These are phyloP conservation scores for Suhomyces faveliae DNA, from an alignment of 805 yeast genomes.

Conservation along the genomic window DNA sequence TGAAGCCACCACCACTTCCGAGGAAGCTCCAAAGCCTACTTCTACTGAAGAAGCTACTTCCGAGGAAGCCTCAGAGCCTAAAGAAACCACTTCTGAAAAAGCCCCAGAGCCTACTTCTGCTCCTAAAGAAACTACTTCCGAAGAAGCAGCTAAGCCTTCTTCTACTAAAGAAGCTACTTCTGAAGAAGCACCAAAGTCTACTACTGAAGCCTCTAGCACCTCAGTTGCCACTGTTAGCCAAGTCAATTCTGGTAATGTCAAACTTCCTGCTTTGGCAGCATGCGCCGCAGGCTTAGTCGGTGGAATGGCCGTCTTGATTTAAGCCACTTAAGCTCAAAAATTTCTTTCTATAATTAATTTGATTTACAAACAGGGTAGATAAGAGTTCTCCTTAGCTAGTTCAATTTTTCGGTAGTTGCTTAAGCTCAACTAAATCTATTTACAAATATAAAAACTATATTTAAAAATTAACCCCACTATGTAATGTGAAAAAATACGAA, in stretches of 20 bases:
- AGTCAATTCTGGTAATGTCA: conserved; percentile 12
- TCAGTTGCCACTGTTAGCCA: conserved; percentile 12
- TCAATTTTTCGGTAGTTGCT: background rate
- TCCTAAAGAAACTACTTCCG: conserved; percentile 8
- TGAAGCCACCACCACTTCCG: conserved; percentile 3
- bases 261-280: conserved; percentile 9
- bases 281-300: conserved; percentile 10
- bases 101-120: conserved; percentile 9
- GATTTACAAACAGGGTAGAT: background rate
- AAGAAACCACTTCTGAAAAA: conserved; percentile 4
- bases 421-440: background rate
- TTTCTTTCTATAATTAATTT: background rate
- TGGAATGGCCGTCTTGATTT: conserved; percentile 14
- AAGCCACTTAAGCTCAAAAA: background rate
- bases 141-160: background rate
- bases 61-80: conserved; percentile 5
- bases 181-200: conserved; percentile 1
- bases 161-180: conserved; percentile 6
- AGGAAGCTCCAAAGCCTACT: conserved; percentile 4
- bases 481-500: background rate
- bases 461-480: background rate
- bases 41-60: conserved; percentile 6
- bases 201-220: conserved; percentile 8
- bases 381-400: background rate
- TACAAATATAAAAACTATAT: background rate